Conservation (phyloP, 306 rosid species). For the Oemleria cerasiformis region DNA sequence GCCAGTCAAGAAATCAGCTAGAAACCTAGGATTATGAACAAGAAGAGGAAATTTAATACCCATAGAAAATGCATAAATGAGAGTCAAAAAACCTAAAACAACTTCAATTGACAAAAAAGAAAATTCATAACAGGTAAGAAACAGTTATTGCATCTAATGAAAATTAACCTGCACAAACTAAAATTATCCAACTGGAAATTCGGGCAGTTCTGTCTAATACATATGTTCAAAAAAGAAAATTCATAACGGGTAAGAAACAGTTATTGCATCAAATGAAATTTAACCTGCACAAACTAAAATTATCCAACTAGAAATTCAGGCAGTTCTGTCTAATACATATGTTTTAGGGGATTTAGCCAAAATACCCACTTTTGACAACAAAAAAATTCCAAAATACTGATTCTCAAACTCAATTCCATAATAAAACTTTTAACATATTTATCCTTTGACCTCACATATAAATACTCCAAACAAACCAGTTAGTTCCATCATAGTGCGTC, state of each 20-base stretch:
- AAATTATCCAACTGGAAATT: background rate
- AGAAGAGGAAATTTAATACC: background rate
- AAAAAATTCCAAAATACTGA: too few species aligned
- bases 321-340: background rate
- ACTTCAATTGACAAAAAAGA: background rate
- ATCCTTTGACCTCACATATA: too few species aligned
- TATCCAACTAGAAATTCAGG: background rate
- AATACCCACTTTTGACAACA: too few species aligned
- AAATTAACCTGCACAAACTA: background rate
- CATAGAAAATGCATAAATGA: background rate
- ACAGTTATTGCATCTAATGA: background rate
- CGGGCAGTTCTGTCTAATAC: background rate
- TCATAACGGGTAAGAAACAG: background rate
- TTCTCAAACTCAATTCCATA: too few species aligned
- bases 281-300: background rate
- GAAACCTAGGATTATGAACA: slow-evolving; percentile 9
- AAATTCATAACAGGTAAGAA: background rate
- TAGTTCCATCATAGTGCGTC: too few species aligned
- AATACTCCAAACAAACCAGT: too few species aligned
- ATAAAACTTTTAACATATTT: too few species aligned
- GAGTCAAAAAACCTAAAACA: background rate
- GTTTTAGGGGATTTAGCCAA: too few species aligned
- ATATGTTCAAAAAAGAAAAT: background rate
- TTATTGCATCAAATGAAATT: background rate
- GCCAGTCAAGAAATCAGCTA: slow-evolving; percentile 14